A percentile compares a stretch with the other conserved stretches of the same genome.
Evolutionary conservation across 2,329 filamentous ascomycete genomes (phyloP).

Genomic region (Xylaria multiplex): DNA sequence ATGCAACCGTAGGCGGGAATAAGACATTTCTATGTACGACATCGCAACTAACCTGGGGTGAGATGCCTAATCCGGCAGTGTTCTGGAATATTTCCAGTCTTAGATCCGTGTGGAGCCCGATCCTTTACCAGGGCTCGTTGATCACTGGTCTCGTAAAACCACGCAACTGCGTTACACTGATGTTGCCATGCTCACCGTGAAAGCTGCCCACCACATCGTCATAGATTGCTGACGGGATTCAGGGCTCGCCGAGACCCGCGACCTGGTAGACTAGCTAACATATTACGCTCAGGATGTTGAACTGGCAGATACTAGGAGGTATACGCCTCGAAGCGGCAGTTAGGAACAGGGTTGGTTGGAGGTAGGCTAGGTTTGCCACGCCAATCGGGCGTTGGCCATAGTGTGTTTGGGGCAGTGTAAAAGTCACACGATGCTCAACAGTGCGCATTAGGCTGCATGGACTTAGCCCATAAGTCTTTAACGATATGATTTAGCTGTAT

Average conservation of each 20-base stretch:
- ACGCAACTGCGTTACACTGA: neutral
- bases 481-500: neutral
- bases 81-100: constrained; percentile 16
- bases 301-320: constrained; percentile 2
- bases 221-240: neutral
- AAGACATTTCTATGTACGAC: neutral
- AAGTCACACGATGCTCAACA: constrained; percentile 20
- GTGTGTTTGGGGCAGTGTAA: constrained; percentile 26
- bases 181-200: neutral
- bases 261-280: neutral
- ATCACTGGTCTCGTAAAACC: neutral
- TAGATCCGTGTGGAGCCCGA: neutral
- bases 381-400: constrained; percentile 12
- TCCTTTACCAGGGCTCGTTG: neutral
- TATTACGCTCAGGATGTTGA: neutral
- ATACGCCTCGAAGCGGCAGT: constrained; percentile 17
- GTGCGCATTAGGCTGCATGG: neutral
- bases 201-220: neutral
- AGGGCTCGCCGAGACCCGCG: neutral
- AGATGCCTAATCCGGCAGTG: constrained; percentile 8
- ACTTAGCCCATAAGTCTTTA: no score
- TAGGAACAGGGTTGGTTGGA: neutral
- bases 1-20: neutral
- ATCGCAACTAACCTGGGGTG: neutral
- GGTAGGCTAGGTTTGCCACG: neutral